Evolutionary conservation across 805 yeast species (phyloP).

Genomic region (Starmerella geochares): DNA sequence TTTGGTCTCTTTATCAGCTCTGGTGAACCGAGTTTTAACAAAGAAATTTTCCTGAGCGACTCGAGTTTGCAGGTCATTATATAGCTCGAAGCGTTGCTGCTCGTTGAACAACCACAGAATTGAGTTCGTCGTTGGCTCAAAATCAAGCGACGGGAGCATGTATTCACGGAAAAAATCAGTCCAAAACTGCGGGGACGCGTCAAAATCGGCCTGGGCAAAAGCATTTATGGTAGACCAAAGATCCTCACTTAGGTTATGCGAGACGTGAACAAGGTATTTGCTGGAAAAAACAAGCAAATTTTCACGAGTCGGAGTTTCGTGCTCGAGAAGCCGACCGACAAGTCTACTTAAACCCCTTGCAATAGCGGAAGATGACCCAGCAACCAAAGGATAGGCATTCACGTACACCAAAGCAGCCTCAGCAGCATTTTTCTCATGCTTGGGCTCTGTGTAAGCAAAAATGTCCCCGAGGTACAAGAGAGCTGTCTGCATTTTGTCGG

Average conservation of each 20-base stretch:
- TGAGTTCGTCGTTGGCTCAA: not conserved
- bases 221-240: constrained; percentile 8
- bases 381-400: not conserved
- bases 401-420: not conserved
- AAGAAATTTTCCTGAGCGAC: constrained; percentile 12
- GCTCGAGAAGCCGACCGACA: not conserved
- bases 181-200: not conserved
- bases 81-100: constrained; percentile 12
- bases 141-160: constrained; percentile 21
- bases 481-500: not conserved
- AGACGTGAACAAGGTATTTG: not conserved
- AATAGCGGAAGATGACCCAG: constrained; percentile 5
- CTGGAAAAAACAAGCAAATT: not conserved
- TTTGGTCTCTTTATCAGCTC: constrained; percentile 19
- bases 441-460: not conserved
- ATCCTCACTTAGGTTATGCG: constrained; percentile 10
- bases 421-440: not conserved
- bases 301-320: not conserved
- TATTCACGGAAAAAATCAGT: constrained; percentile 12
- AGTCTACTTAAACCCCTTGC: constrained; percentile 4
- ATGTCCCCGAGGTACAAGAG: not conserved
- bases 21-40: constrained; percentile 16
- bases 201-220: not conserved
- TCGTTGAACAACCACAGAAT: constrained; percentile 6
- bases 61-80: constrained; percentile 15